Evolutionary conservation across 257 asterid genomes (phyloP).

Genomic region (Voacanga thouarsii): DNA sequence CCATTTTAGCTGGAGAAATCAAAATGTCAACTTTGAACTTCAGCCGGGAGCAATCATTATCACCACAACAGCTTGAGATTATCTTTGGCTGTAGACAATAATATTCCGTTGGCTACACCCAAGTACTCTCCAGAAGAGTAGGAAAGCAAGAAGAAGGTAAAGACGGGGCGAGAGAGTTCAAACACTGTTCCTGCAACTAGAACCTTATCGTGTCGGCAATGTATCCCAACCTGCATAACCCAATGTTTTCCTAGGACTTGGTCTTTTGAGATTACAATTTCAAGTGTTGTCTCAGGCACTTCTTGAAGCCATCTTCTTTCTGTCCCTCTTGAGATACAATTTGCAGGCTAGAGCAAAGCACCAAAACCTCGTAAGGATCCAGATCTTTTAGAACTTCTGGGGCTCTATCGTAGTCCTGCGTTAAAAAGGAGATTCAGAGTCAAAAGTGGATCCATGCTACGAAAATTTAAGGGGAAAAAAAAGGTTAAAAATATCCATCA

Average conservation of each 20-base stretch:
- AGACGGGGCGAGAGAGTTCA: background rate
- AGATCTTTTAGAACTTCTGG: conserved; percentile 47
- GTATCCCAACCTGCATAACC: background rate
- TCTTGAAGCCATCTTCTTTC: conserved; percentile 51
- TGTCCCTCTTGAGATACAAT: conserved; percentile 43
- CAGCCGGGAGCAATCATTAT: background rate
- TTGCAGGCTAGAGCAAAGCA: conserved; percentile 65
- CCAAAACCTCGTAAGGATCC: conserved; percentile 54
- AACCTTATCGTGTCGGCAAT: background rate
- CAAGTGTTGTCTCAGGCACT: conserved; percentile 41
- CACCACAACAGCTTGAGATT: too few species aligned
- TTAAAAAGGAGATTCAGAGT: background rate
- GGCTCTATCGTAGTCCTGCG: conserved; percentile 83
- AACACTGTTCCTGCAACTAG: background rate
- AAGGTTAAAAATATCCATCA: background rate
- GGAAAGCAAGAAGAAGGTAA: background rate
- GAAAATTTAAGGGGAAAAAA: background rate
- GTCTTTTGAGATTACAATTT: background rate
- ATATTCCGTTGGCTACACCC: background rate
- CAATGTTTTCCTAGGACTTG: background rate
- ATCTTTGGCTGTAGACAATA: background rate
- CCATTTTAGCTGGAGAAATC: background rate
- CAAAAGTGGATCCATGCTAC: conserved; percentile 6
- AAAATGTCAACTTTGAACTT: background rate
- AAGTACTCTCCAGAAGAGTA: background rate